Evolutionary conservation across 495 filamentous ascomycete genomes (phyloP).

Genomic region (Talaromyces ruber): DNA sequence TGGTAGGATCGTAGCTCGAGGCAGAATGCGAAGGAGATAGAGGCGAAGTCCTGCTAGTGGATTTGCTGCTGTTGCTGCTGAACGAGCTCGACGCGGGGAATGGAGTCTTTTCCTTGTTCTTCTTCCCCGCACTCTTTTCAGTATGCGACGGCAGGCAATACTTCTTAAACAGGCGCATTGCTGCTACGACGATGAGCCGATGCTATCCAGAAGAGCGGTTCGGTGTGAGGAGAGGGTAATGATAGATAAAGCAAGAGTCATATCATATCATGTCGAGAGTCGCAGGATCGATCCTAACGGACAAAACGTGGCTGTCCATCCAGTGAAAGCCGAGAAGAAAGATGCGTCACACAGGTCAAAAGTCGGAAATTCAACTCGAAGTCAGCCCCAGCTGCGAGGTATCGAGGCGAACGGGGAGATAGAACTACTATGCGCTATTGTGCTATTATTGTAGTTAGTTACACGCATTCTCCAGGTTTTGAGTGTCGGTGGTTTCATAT

Average conservation of each 20-base stretch:
- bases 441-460: background rate
- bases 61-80: background rate
- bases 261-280: background rate
- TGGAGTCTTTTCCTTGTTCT: background rate
- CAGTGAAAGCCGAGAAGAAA: background rate
- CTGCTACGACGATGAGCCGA: background rate
- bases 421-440: too few relatives aligned
- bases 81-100: background rate
- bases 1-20: conserved; percentile 34
- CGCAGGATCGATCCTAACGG: background rate
- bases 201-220: background rate
- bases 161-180: background rate
- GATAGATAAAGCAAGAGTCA: background rate
- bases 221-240: background rate
- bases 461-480: background rate
- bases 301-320: background rate
- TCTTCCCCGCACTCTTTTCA: background rate
- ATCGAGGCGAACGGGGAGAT: background rate
- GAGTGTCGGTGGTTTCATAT: background rate
- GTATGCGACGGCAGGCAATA: background rate
- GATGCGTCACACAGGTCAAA: background rate
- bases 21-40: conserved; percentile 2
- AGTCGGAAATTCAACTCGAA: background rate
- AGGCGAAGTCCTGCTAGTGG: background rate
- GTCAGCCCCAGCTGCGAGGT: background rate